Conservation (phyloP, 768 basidiomycete genomes). For the Porphyrellus cyaneotinctus region DNA sequence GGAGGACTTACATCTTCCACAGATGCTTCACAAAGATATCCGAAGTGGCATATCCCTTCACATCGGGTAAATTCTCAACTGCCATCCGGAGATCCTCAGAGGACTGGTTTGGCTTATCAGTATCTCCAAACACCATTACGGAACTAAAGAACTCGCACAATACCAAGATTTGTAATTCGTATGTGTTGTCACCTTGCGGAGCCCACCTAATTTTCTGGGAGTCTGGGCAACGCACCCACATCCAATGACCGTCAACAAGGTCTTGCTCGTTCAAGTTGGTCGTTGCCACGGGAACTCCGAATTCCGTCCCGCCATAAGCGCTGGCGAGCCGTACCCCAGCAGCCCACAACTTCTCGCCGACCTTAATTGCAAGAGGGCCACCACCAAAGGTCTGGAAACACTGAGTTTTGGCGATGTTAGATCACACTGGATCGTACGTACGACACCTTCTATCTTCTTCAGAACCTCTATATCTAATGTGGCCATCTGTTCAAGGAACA, state of each 20-base stretch:
- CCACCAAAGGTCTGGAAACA: constrained; percentile 5
- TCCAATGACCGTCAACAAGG: constrained; percentile 15
- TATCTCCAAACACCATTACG: neutral
- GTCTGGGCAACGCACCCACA: constrained; percentile 6
- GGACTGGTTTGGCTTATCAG: neutral
- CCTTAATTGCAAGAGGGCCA: constrained; percentile 9
- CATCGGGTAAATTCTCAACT: constrained; percentile 33
- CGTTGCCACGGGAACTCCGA: neutral
- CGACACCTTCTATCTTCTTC: constrained; percentile 26
- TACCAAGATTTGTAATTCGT: constrained; percentile 38
- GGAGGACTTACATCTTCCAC: constrained; percentile 7
- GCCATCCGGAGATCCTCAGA: neutral
- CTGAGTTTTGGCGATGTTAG: neutral
- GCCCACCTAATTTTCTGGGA: constrained; percentile 23
- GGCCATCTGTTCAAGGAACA: constrained; percentile 24
- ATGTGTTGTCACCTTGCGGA: constrained; percentile 29
- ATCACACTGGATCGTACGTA: constrained; percentile 11
- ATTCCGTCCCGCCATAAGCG: constrained; percentile 20
- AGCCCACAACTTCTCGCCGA: constrained; percentile 11
- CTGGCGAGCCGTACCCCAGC: constrained; percentile 12
- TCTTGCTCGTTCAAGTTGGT: neutral
- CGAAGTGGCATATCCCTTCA: constrained; percentile 34
- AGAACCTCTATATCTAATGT: constrained; percentile 23
- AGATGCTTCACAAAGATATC: constrained; percentile 43
- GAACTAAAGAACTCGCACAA: neutral